Conservation (phyloP, 768 basidiomycete genomes). For the Termitomyces sp. region DNA sequence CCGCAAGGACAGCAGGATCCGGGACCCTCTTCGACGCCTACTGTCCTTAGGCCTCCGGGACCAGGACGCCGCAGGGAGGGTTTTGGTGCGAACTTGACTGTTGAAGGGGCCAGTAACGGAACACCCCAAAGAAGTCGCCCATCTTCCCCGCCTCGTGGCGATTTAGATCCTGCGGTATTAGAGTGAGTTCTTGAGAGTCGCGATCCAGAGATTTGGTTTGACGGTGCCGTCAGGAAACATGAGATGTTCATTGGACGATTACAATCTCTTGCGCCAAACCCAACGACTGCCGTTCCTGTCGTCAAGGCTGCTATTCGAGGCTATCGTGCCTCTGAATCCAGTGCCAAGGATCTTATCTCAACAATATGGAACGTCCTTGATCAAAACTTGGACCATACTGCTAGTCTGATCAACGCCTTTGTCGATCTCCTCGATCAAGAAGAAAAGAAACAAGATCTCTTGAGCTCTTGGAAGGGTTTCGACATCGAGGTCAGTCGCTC, state of each 20-base stretch:
- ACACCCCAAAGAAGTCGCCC: constrained; percentile 26
- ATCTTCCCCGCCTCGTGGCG: constrained; percentile 35
- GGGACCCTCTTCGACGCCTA: constrained; percentile 6
- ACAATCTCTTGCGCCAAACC: constrained; percentile 49
- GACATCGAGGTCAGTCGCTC: constrained; percentile 62
- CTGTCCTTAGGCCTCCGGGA: constrained; percentile 17
- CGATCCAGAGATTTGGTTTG: background rate
- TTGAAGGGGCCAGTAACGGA: constrained; percentile 16
- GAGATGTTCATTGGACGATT: constrained; percentile 61
- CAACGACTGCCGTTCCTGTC: constrained; percentile 51
- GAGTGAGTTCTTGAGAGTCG: constrained; percentile 38
- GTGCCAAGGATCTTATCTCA: constrained; percentile 79
- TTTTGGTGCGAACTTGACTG: constrained; percentile 58
- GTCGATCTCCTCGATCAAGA: constrained; percentile 75
- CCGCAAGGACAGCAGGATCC: constrained; percentile 16
- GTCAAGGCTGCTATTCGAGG: constrained; percentile 74
- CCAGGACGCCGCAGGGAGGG: constrained; percentile 51
- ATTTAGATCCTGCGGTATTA: constrained; percentile 46
- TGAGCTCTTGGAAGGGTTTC: constrained; percentile 79
- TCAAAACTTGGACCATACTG: constrained; percentile 60
- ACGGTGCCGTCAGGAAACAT: constrained; percentile 47
- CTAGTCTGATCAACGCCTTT: constrained; percentile 64
- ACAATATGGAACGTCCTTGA: constrained; percentile 42
- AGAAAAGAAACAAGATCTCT: constrained; percentile 74
- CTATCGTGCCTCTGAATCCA: constrained; percentile 71